Percentiles rank a stretch among this genome's conserved stretches.
phyloP scores from a whole-genome alignment of 257 asterid species.

The Ligustrum vulgare region DNA sequence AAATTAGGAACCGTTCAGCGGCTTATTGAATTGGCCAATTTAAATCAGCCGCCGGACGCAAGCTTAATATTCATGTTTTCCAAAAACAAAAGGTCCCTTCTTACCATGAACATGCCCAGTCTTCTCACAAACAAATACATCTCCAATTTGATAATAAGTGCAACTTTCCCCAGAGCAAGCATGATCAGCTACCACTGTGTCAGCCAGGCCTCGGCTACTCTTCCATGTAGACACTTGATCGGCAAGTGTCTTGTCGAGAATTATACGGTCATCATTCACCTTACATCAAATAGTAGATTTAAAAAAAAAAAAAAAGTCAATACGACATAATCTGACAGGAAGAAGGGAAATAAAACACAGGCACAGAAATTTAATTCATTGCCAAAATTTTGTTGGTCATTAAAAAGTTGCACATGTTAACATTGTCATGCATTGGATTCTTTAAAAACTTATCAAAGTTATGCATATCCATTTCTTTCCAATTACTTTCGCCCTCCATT shows the following conservation, averaged over 20 bases:
- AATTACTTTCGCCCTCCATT: background rate
- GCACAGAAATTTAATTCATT: background rate
- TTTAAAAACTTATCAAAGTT: background rate
- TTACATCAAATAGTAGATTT: conserved; percentile 19
- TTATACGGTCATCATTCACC: conserved; percentile 87
- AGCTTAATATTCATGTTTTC: background rate
- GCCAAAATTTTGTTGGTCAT: background rate
- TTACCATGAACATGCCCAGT: conserved; percentile 96
- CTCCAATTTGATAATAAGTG: conserved; percentile 79
- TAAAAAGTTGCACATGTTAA: background rate
- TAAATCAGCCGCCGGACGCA: no score
- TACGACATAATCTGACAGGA: background rate
- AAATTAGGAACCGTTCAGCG: no score
- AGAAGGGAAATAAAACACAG: background rate
- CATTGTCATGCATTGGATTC: background rate
- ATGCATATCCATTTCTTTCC: background rate
- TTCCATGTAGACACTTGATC: conserved; percentile 97
- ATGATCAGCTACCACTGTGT: conserved; percentile 63
- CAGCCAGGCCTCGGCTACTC: conserved; percentile 83
- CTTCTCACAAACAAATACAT: conserved; percentile 92
- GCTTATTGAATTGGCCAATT: no score
- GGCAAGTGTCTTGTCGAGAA: conserved; percentile 91
- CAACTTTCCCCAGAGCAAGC: conserved; percentile 90
- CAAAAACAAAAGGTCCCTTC: background rate
- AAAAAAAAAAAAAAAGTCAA: background rate